Percentiles rank a stretch among this genome's conserved stretches.
Conservation (phyloP, 768 basidiomycete species). For the Calvatia gigantea region DNA sequence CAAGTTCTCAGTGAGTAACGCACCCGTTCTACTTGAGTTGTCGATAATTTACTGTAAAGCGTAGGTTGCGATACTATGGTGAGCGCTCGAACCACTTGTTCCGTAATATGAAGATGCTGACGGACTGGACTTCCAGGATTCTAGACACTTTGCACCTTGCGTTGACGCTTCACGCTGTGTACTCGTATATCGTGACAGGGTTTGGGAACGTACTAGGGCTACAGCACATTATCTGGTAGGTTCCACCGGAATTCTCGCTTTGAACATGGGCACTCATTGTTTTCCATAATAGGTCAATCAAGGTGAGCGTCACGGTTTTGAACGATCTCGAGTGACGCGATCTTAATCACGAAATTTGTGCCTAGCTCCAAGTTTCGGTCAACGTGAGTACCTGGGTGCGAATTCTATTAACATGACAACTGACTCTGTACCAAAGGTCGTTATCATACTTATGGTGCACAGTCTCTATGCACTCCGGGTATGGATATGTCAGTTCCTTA, state of each 20-base stretch:
- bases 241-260: not conserved
- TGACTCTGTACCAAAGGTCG: conserved; percentile 23
- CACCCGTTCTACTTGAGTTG: not conserved
- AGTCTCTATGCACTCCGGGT: conserved; percentile 44
- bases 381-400: conserved; percentile 28
- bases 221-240: conserved; percentile 27
- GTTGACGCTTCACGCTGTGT: conserved; percentile 31
- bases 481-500: conserved; percentile 39
- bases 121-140: conserved; percentile 18
- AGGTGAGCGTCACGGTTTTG: conserved; percentile 19
- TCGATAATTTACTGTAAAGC: not conserved
- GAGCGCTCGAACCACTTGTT: not conserved
- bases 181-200: conserved; percentile 31
- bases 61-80: conserved; percentile 10
- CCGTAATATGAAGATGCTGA: not conserved
- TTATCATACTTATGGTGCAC: conserved; percentile 43
- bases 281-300: conserved; percentile 27
- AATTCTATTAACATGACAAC: not conserved
- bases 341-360: not conserved
- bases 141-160: conserved; percentile 33
- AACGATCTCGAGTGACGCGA: no score
- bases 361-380: conserved; percentile 38
- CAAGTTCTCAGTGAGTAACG: conserved; percentile 28
- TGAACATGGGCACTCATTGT: not conserved
- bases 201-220: conserved; percentile 29